These are phyloP conservation scores for Orbilia blumenaviensis DNA, from an alignment of 2,329 filamentous ascomycete species.

Conservation along the genomic window DNA sequence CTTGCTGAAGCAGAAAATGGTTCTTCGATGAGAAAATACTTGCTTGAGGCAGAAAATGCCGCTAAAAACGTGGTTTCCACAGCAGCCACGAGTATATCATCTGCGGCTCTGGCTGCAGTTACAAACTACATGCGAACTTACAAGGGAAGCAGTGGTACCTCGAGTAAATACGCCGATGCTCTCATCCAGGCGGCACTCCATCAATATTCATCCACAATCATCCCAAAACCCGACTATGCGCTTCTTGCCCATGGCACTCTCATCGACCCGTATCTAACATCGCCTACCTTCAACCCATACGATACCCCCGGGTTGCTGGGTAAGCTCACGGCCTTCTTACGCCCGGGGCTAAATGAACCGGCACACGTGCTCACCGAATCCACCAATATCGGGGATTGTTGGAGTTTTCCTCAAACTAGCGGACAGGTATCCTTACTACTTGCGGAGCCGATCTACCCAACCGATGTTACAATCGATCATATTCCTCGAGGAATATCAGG, in stretches of 20 bases:
- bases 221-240: slow-evolving; percentile 42
- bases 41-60: slow-evolving; percentile 17
- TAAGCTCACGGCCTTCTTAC: slow-evolving; percentile 23
- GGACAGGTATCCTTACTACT: slow-evolving; percentile 73
- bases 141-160: slow-evolving; percentile 19
- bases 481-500: slow-evolving; percentile 71
- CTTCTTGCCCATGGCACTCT: slow-evolving; percentile 32
- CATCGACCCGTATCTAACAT: slow-evolving; percentile 43
- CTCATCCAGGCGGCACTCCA: slow-evolving; percentile 44
- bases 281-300: slow-evolving; percentile 44
- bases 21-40: slow-evolving; percentile 13
- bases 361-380: slow-evolving; percentile 52
- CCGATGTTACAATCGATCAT: slow-evolving; percentile 77
- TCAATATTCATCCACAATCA: slow-evolving; percentile 27
- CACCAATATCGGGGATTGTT: slow-evolving; percentile 79
- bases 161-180: slow-evolving; percentile 39
- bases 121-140: slow-evolving; percentile 43
- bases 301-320: slow-evolving; percentile 25
- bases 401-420: slow-evolving; percentile 73
- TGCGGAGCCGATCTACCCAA: slow-evolving; percentile 69
- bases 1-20: slow-evolving; percentile 33
- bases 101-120: slow-evolving; percentile 41
- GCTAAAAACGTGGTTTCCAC: slow-evolving; percentile 26
- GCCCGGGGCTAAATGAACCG: slow-evolving; percentile 31
- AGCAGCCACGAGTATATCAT: slow-evolving; percentile 48